Percentiles rank a stretch among this genome's conserved stretches.
These are phyloP conservation scores for Colletotrichum lentis DNA, from an alignment of 2,329 filamentous ascomycete species.

Conservation along the genomic window DNA sequence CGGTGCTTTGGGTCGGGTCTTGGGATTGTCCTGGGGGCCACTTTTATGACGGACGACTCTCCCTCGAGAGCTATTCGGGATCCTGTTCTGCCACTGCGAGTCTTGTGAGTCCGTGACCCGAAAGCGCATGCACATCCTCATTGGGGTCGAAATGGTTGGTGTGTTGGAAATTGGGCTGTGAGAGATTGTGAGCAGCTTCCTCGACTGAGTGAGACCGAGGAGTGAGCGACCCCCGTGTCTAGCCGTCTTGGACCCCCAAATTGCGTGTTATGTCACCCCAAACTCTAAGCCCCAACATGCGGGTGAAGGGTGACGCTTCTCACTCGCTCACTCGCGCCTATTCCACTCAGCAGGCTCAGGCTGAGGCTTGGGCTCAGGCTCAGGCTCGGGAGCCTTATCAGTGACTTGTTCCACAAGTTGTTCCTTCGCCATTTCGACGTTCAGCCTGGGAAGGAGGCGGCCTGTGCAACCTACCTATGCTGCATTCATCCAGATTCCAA, in stretches of 20 bases:
- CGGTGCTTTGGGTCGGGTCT: no score
- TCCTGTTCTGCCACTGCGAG: not conserved
- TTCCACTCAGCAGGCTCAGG: not conserved
- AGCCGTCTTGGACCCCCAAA: conserved; percentile 28
- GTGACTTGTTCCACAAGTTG: conserved; percentile 9
- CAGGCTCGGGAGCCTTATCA: conserved; percentile 28
- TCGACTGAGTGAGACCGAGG: not conserved
- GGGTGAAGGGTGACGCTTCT: conserved; percentile 8
- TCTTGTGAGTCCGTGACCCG: not conserved
- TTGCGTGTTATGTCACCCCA: conserved; percentile 25
- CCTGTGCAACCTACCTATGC: conserved; percentile 16
- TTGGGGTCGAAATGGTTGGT: no score
- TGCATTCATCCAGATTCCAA: not conserved
- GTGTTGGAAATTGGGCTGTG: no score
- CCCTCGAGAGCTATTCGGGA: no score
- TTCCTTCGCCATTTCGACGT: not conserved
- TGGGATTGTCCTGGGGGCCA: conserved; percentile 13
- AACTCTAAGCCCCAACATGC: conserved; percentile 31
- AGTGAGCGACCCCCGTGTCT: conserved; percentile 8
- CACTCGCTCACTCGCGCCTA: not conserved
- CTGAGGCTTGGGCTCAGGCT: no score
- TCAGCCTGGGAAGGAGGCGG: not conserved
- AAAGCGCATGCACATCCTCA: not conserved
- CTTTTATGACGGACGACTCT: conserved; percentile 24
- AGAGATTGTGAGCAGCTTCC: not conserved